Evolutionary conservation across 2,329 filamentous ascomycete genomes (phyloP).

Genomic region (Nemania diffusa): DNA sequence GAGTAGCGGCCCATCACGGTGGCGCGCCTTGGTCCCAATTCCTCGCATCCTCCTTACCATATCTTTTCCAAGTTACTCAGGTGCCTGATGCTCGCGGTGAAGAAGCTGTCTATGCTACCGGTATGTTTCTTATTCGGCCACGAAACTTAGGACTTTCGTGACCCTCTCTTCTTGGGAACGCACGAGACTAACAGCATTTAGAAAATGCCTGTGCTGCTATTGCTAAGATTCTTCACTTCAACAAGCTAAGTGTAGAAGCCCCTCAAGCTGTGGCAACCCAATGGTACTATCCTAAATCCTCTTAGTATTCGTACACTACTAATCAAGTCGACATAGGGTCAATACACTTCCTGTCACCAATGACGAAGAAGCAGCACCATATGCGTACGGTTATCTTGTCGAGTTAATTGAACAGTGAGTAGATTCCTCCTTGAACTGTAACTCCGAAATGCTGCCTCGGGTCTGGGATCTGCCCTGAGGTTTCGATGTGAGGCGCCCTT

Average conservation of each 20-base stretch:
- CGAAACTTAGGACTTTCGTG: not conserved
- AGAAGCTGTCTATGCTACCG: conserved; percentile 93
- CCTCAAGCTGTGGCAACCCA: conserved; percentile 79
- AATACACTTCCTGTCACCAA: conserved; percentile 91
- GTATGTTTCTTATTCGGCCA: conserved; percentile 33
- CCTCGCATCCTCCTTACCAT: conserved; percentile 79
- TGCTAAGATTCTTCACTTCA: conserved; percentile 96
- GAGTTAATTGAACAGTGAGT: conserved; percentile 95
- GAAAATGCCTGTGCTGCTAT: conserved; percentile 97
- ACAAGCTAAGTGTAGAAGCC: conserved; percentile 79
- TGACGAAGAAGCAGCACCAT: conserved; percentile 96
- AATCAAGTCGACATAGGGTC: conserved; percentile 59
- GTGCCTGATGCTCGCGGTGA: conserved; percentile 85
- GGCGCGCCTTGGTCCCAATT: conserved; percentile 90
- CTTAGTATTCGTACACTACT: conserved; percentile 8
- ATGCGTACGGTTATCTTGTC: conserved; percentile 91
- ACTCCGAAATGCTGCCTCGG: not conserved
- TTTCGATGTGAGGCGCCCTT: not conserved
- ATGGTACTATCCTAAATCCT: conserved; percentile 59
- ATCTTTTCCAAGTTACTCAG: conserved; percentile 85
- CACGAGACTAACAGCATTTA: conserved; percentile 30
- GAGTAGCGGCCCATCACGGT: conserved; percentile 93
- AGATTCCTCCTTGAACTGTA: not conserved
- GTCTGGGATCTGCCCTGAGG: not conserved
- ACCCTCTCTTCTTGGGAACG: not conserved